phyloP scores from a whole-genome alignment of 148 eudicot genomes.

The Silene uniflora region DNA sequence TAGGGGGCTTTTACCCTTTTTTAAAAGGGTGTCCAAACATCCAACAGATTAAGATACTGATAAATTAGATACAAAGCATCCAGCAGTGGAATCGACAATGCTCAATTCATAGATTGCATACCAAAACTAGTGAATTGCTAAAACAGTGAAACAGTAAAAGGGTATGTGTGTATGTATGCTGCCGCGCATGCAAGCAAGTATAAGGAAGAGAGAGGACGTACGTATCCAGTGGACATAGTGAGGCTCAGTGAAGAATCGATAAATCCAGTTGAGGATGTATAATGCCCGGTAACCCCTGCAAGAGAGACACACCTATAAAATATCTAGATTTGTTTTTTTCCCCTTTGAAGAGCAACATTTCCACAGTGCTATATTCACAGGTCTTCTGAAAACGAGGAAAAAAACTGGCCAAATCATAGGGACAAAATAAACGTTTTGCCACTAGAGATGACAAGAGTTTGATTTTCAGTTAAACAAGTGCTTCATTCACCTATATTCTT shows the following conservation, averaged over 20 bases:
- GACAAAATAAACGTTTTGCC: background rate
- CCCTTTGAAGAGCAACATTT: background rate
- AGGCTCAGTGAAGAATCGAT: slow-evolving; percentile 94
- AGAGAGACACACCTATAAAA: slow-evolving; percentile 1
- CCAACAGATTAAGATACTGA: background rate
- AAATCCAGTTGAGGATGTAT: slow-evolving; percentile 91
- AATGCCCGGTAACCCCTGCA: slow-evolving; percentile 88
- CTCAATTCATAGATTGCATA: background rate
- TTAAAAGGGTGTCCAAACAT: background rate
- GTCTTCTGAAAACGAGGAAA: background rate
- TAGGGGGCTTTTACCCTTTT: background rate
- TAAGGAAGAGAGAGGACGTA: slow-evolving; percentile 37
- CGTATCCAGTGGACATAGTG: slow-evolving; percentile 95
- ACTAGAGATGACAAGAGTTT: background rate
- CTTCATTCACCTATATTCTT: background rate
- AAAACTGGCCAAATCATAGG: background rate
- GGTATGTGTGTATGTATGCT: background rate
- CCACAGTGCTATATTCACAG: background rate
- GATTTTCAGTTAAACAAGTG: background rate
- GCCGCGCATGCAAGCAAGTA: background rate
- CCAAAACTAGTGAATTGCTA: background rate
- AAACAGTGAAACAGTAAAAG: slow-evolving; percentile 2
- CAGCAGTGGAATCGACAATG: background rate
- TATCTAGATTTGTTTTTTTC: too few relatives aligned
- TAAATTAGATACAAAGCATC: background rate